Percentiles rank a stretch among this genome's conserved stretches.
These are phyloP conservation scores for Nannochloris sp. DNA, from an alignment of 139 green algal species.

Conservation along the genomic window DNA sequence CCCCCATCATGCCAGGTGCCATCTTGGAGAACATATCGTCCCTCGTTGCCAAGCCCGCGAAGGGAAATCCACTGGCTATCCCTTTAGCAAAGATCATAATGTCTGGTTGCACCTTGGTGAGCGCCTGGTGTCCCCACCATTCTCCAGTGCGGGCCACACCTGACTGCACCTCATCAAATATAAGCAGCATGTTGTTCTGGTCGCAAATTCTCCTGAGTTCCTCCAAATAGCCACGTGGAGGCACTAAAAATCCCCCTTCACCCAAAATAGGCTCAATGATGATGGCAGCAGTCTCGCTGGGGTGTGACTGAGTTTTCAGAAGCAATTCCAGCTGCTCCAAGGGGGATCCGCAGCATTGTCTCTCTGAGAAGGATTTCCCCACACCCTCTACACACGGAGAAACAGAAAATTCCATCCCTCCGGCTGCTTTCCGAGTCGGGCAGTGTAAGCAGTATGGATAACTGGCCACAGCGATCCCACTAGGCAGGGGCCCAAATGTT, in stretches of 20 bases:
- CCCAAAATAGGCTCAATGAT: constrained; percentile 75
- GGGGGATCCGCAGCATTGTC: constrained; percentile 52
- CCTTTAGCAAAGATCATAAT: constrained; percentile 77
- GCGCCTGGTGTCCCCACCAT: constrained; percentile 74
- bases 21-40: constrained; percentile 41
- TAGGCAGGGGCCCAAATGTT: constrained; percentile 63
- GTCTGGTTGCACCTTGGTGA: constrained; percentile 47
- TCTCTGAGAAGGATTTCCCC: constrained; percentile 19
- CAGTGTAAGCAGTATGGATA: constrained; percentile 86
- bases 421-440: constrained; percentile 38
- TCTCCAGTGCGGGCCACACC: constrained; percentile 60
- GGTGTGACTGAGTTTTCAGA: constrained; percentile 51
- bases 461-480: constrained; percentile 45
- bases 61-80: constrained; percentile 76
- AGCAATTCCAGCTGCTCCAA: constrained; percentile 62
- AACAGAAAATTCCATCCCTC: constrained; percentile 12
- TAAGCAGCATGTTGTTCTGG: constrained; percentile 71
- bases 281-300: constrained; percentile 58
- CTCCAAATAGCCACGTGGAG: constrained; percentile 60
- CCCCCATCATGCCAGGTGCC: constrained; percentile 50
- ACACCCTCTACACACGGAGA: constrained; percentile 18
- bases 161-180: constrained; percentile 77
- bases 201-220: constrained; percentile 49
- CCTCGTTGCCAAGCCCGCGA: constrained; percentile 52
- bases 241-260: constrained; percentile 75